Base-by-base conservation (phyloP, 192 early-diverging fungal genomes). In the Dissophora ornata region DNA sequence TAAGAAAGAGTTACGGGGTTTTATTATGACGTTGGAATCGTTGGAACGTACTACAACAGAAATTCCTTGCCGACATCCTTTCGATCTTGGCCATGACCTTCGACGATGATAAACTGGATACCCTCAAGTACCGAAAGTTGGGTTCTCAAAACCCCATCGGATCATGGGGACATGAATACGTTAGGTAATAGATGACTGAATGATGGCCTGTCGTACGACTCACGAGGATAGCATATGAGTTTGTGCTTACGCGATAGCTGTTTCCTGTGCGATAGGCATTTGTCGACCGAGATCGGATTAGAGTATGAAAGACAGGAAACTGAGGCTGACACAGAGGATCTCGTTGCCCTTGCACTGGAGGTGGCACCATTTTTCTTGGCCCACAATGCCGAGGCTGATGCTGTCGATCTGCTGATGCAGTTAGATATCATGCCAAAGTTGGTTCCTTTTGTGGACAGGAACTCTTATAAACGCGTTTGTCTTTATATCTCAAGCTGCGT, bases 131-230 rank as follows among this genome's bases (percentile, higher is more conserved):
- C 83, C 86, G 97, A 48, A 80, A 97, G 22, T 53, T 93, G 32
- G 96, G 96, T n/a, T 89, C 92, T 8, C 90, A 82, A 38, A 84
- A 87, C 55, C 80, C 87, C 36, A 85, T 93, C 56, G 95, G 95
- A 12, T 93, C 91, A 46, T 99, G 97, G 96, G 98, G 98, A 19
- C 98, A 99, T 64, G 98, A 99, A 90, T 99, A 98, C 77, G 98
- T 98, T 63, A 87, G 95, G 87, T 91, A 82, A 10, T 60, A 16
- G 10, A 12, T 51, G 13, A 21, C n/a, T 24, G 47, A 18, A 38
- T 38, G 13, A 12, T 38, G 36, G n/a, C n/a, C n/a, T n/a, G n/a
- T n/a, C n/a, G n/a, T n/a, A n/a, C n/a, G n/a, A n/a, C n/a, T n/a
- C n/a, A n/a, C n/a, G n/a, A n/a, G n/a, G n/a, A n/a, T n/a, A n/a